Base-by-base conservation (phyloP, 768 basidiomycete species). In the Russula earlei region DNA sequence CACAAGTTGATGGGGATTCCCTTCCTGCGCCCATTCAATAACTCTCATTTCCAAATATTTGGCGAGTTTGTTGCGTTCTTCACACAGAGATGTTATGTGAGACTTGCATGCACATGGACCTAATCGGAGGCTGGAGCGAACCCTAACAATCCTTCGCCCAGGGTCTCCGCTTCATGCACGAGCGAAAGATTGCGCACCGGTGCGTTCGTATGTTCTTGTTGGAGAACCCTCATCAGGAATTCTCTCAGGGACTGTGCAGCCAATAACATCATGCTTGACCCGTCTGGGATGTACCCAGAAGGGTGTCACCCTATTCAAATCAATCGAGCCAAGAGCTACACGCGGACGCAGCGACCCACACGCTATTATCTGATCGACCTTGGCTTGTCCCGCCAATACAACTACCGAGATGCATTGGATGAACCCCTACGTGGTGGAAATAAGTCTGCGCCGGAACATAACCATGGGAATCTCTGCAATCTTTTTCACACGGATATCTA, bases 401-500 rank as follows among this genome's bases (percentile, higher is more conserved):
- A 20, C 3, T 65, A 70, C 0, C 51, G 64, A 0, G 62, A 69
- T 2, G 53, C 73, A 0, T 59, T 52, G 0, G 71, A 68, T 27
- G 20, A 54, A 1, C 67, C 70, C 0, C 64, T 75, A 5, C 59
- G 60, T 11, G 78, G 76, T 1, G 76, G 71, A 2, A 77, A 81
- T 61, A 70, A 68, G 48, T 64, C 72, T 0, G 68, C 70, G 0
- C 71, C 72, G 6, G 71, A 73, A 59, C 68, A 67, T 48, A 54
- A 60, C 2, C 55, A 36, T 11, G 5, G 2, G 38, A 31, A 9
- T 36, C 58, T 57, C 10, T 62, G 50, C 48, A 64, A 73, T 42
- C 70, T 70, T 1, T 72, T 72, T 52, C 62, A 65, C 7, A 69
- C 67, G 2, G 72, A 74, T 48, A 55, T 72, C 6, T 72, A 71